These are phyloP conservation scores for Kodamaea fungicola DNA, from an alignment of 1,139 yeast species.

Conservation along the genomic window DNA sequence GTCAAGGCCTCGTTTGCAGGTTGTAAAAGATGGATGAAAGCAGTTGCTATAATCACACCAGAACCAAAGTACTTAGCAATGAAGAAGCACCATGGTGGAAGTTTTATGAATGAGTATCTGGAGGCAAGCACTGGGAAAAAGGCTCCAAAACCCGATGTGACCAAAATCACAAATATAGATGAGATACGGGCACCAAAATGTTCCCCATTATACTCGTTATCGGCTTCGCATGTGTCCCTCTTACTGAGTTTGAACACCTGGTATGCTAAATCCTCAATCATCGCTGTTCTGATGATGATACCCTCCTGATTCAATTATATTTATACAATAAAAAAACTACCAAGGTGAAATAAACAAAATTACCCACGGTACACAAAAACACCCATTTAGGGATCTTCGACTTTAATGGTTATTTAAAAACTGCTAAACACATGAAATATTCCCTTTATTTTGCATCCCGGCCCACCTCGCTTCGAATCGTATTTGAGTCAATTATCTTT, in stretches of 20 bases:
- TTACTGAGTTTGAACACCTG: conserved; percentile 9
- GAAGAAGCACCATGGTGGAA: conserved; percentile 63
- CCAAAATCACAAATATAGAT: conserved; percentile 63
- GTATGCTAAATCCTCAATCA: conserved; percentile 6
- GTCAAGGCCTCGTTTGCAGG: conserved; percentile 66
- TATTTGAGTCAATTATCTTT: too few relatives aligned
- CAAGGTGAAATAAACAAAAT: conserved; percentile 3
- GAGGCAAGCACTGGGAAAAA: conserved; percentile 61
- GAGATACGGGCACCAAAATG: conserved; percentile 67
- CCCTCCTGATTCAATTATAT: neutral
- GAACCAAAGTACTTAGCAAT: conserved; percentile 84
- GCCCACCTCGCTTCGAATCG: too few relatives aligned
- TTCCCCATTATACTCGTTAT: conserved; percentile 36
- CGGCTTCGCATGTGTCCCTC: conserved; percentile 34
- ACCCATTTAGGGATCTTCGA: neutral
- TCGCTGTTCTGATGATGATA: conserved; percentile 1
- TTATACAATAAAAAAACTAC: conserved; percentile 5
- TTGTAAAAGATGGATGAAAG: conserved; percentile 77
- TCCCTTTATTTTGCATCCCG: too few relatives aligned
- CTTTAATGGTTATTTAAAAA: conserved; percentile 1
- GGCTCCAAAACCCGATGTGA: conserved; percentile 55
- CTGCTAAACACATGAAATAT: neutral
- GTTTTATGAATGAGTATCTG: conserved; percentile 46
- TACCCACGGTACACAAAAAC: neutral
- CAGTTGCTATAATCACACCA: conserved; percentile 89